These are phyloP conservation scores for Angophora floribunda DNA, from an alignment of 345 rosid species.

Conservation along the genomic window DNA sequence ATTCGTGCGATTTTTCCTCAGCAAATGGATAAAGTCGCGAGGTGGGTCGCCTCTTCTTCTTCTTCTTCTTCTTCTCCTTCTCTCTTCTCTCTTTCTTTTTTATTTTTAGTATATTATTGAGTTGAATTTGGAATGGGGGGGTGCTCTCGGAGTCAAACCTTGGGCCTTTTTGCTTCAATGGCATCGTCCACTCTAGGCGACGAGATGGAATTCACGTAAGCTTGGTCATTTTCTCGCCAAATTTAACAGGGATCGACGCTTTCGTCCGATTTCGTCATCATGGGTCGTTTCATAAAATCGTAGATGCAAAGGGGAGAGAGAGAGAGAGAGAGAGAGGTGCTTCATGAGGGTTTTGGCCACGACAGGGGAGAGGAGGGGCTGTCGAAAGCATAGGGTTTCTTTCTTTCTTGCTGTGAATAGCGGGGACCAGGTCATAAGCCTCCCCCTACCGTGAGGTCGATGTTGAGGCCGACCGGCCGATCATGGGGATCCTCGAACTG, in stretches of 20 bases:
- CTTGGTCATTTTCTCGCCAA: neutral
- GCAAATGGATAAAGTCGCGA: neutral
- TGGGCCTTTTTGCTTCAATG: neutral
- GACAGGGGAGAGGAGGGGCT: neutral
- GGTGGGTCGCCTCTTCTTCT: neutral
- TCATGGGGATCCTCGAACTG: neutral
- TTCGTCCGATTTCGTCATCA: neutral
- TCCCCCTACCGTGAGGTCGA: neutral
- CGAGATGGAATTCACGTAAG: neutral
- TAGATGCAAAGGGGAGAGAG: neutral
- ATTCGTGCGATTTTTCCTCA: neutral
- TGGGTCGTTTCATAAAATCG: neutral
- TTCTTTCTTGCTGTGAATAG: neutral
- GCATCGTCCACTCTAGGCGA: neutral
- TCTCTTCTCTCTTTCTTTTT: neutral
- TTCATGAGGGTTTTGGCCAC: neutral
- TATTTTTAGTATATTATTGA: neutral
- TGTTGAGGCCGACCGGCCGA: neutral
- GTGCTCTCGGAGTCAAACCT: neutral
- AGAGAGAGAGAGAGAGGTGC: neutral
- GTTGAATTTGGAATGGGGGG: neutral
- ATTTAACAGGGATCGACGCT: neutral
- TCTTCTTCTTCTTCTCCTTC: neutral
- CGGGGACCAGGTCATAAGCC: neutral
- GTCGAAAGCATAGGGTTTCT: neutral